Base-by-base conservation (phyloP, 108 stramenopile genomes). In the Skeletonema potamos region DNA sequence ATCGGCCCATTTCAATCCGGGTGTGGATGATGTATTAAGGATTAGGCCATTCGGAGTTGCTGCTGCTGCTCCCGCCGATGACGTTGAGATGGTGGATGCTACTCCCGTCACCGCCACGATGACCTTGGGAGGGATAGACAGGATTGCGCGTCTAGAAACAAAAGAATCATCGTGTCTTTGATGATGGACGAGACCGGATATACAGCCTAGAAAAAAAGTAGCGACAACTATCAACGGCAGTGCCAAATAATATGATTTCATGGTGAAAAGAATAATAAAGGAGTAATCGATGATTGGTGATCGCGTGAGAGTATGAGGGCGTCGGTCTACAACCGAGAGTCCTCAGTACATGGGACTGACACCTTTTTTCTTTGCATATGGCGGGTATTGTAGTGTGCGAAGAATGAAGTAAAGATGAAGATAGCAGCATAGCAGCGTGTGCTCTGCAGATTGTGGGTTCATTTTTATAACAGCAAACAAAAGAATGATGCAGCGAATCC, bases 1-100 rank as follows among this genome's bases (percentile, higher is more conserved):
- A 59, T 66, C 65, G 1, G 65, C 65, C 54, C 57, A 66, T 57
- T 59, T 54, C 4, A 62, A 10, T n/a, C 61, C 61, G 12, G 57
- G 12, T 6, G 33, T 15, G 15, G 39, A 41, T n/a, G 39, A 41
- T 41, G 15, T 41, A 4, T 41, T 15, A 15, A 41, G 39, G 15
- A 41, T 41, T 15, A 41, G 4, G 4, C 39, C 39, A 3, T 41
- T 41, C 15, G 39, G 39, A n/a, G 13, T 41, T 13, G 39, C 39
- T 41, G 39, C 39, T 13, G 3, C n/a, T 15, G 39, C 39, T 41
- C 15, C 3, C n/a, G 39, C 15, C n/a, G 36, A 37, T 11, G 39
- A 2, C n/a, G 39, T 37, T 9, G 36, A 37, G 36, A 37, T 37
- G 36, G 36, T 12, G 9, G 36, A 37, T 37, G 36, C 11, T 37